A percentile compares a stretch with the other conserved stretches of the same genome.
Conservation (phyloP, 768 basidiomycete genomes). For the Phanerochaete carnosa region DNA sequence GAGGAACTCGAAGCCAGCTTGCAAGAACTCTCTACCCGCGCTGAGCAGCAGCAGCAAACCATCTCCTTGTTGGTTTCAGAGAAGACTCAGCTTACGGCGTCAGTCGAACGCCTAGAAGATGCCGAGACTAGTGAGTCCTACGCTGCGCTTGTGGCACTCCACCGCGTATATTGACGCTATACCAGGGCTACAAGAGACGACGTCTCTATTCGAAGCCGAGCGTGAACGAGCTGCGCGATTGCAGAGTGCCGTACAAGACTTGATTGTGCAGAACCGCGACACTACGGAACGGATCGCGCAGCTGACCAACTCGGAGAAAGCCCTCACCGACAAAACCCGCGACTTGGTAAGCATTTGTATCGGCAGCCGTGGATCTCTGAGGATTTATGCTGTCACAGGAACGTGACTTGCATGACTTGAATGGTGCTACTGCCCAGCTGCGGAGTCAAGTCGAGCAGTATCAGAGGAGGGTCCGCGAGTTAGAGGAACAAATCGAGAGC, state of each 20-base stretch:
- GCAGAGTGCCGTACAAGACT: constrained; percentile 34
- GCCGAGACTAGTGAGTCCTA: constrained; percentile 26
- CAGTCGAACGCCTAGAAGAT: constrained; percentile 28
- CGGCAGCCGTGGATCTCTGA: neutral
- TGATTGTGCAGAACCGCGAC: constrained; percentile 39
- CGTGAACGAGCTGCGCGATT: constrained; percentile 15
- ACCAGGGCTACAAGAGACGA: constrained; percentile 23
- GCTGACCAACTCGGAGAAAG: constrained; percentile 50
- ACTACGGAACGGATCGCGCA: constrained; percentile 37
- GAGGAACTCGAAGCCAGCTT: constrained; percentile 16
- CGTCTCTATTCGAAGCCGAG: constrained; percentile 21
- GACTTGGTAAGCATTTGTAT: constrained; percentile 43
- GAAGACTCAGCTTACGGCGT: constrained; percentile 29
- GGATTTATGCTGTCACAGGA: constrained; percentile 41
- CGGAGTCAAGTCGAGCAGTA: constrained; percentile 51
- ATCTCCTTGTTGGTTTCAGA: constrained; percentile 38
- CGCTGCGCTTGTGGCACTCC: neutral
- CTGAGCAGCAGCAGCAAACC: constrained; percentile 35
- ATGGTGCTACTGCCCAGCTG: constrained; percentile 48
- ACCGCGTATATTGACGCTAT: neutral
- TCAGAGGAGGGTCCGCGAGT: constrained; percentile 59
- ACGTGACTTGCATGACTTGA: constrained; percentile 68
- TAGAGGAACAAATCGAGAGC: constrained; percentile 79
- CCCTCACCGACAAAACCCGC: constrained; percentile 43
- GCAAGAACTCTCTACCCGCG: constrained; percentile 15